phyloP scores from a whole-genome alignment of 352 stramenopile species.

The Saprolegnia parasitica region DNA sequence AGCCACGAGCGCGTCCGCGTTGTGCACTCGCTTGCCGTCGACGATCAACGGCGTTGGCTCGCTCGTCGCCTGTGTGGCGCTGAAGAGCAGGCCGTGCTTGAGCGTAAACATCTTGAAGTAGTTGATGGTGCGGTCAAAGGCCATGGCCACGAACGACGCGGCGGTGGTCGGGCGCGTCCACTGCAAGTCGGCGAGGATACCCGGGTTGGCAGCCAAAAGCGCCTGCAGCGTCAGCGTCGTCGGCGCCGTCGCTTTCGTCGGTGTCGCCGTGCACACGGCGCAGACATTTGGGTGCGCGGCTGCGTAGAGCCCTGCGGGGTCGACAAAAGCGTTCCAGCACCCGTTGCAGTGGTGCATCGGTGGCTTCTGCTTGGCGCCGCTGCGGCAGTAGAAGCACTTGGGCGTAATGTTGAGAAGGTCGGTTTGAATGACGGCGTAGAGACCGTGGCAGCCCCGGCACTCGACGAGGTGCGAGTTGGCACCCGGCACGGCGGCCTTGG shows the following conservation, averaged over 20 bases:
- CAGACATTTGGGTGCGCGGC: neutral
- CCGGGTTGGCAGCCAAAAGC: conserved; percentile 3
- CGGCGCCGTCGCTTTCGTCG: neutral
- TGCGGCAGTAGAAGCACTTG: conserved; percentile 24
- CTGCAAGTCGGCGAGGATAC: neutral
- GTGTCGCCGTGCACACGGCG: conserved; percentile 18
- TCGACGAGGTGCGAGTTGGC: conserved; percentile 18
- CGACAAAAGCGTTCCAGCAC: conserved; percentile 19
- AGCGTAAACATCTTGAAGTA: conserved; percentile 25
- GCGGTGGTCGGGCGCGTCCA: neutral
- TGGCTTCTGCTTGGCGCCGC: neutral
- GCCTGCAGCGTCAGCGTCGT: neutral
- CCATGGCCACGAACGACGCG: neutral
- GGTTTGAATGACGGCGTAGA: conserved; percentile 18
- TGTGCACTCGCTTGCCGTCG: conserved; percentile 14
- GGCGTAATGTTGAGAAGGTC: conserved; percentile 4
- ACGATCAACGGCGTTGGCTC: neutral
- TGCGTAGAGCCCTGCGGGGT: conserved; percentile 25
- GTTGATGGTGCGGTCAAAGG: conserved; percentile 15
- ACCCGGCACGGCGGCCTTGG: neutral
- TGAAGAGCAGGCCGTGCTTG: conserved; percentile 2
- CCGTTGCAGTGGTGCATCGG: neutral
- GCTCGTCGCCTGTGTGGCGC: neutral
- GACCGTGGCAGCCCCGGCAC: conserved; percentile 16
- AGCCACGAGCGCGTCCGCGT: neutral